Evolutionary conservation across 2,329 filamentous ascomycete species (phyloP), one percentile per base, ranked within the genome.

Genomic region (Penicillium freii): DNA sequence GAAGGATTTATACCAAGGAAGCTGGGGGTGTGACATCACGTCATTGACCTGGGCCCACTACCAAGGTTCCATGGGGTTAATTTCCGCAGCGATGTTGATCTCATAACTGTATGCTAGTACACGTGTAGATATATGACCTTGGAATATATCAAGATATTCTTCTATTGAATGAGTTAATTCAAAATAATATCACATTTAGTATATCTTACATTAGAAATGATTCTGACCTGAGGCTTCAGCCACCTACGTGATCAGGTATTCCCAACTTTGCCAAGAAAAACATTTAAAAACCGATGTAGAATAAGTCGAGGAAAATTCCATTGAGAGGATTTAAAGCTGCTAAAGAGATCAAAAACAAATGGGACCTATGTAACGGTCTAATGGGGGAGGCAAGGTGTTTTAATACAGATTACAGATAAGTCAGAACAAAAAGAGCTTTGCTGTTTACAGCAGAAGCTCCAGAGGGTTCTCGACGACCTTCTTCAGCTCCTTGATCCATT

Each of bases 401-500:
- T 73, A 70, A 69, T 74, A 74, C 71, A 74, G 67, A 73, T 71
- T 71, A 72, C 65, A 64, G 40, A 50, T 33, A 50, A 57, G 42
- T 49, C 47, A 36, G 39, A 40, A 53, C 39, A 38, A 39, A 31
- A 40, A 19, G 38, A 54, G 50, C 51, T 56, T 54, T 44, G 55
- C 62, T 61, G 31, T 57, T 82, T 88, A 99, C 78, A 99, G 84
- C 76, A 99, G 82, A 68, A 99, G 84, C 82, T 96, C 90, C 68
- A 99, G 84, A 66, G 94, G 94, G 84, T 96, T 97, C 87, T 99
- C 94, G 60, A 99, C 82, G 52, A 92, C 90, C 85, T 92, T 93
- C 89, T 99, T 99, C 77, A 99, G 82, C 82, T 95, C 94, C 77
- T 86, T 87, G 78, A 99, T 91, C 87, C 93, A 99, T 78, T 99